A percentile compares a stretch with the other conserved stretches of the same genome.
phyloP scores from a whole-genome alignment of 1,139 yeast species.

The Suhomyces choctaworum region DNA sequence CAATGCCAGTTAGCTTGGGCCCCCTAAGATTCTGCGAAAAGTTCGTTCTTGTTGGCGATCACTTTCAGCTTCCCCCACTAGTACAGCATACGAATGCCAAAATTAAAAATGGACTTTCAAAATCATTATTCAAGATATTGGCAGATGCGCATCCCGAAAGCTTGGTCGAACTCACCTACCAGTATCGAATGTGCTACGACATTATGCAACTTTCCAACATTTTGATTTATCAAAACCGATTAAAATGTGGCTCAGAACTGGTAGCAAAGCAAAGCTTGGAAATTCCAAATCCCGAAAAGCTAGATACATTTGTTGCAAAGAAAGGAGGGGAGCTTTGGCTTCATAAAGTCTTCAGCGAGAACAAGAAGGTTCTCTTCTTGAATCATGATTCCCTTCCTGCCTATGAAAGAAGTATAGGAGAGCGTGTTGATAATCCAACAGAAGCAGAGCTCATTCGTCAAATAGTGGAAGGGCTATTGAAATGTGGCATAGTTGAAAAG shows the following conservation, averaged over 20 bases:
- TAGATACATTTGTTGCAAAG: slow-evolving; percentile 15
- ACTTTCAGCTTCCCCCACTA: slow-evolving; percentile 85
- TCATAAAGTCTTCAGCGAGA: slow-evolving; percentile 28
- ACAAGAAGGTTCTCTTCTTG: slow-evolving; percentile 66
- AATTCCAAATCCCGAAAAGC: slow-evolving; percentile 42
- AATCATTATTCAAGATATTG: slow-evolving; percentile 71
- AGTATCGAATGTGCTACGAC: slow-evolving; percentile 90
- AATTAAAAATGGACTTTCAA: slow-evolving; percentile 63
- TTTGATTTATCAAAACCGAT: slow-evolving; percentile 70
- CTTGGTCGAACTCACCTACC: slow-evolving; percentile 73
- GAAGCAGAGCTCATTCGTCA: slow-evolving; percentile 70
- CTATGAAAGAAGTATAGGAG: slow-evolving; percentile 57
- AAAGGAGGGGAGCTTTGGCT: slow-evolving; percentile 29
- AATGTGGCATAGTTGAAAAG: slow-evolving; percentile 58
- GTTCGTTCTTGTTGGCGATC: slow-evolving; percentile 93
- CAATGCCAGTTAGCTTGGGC: slow-evolving; percentile 87
- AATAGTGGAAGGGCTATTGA: slow-evolving; percentile 58
- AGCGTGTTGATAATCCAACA: slow-evolving; percentile 65
- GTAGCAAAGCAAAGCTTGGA: slow-evolving; percentile 60
- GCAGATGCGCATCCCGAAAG: slow-evolving; percentile 72
- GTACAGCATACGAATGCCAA: slow-evolving; percentile 62
- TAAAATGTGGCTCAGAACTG: slow-evolving; percentile 68
- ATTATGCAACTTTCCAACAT: slow-evolving; percentile 82
- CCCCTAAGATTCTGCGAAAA: slow-evolving; percentile 76
- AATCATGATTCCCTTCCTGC: slow-evolving; percentile 74